phyloP scores from a whole-genome alignment of 2,329 filamentous ascomycete species.

The Pleoardoris graminearum region DNA sequence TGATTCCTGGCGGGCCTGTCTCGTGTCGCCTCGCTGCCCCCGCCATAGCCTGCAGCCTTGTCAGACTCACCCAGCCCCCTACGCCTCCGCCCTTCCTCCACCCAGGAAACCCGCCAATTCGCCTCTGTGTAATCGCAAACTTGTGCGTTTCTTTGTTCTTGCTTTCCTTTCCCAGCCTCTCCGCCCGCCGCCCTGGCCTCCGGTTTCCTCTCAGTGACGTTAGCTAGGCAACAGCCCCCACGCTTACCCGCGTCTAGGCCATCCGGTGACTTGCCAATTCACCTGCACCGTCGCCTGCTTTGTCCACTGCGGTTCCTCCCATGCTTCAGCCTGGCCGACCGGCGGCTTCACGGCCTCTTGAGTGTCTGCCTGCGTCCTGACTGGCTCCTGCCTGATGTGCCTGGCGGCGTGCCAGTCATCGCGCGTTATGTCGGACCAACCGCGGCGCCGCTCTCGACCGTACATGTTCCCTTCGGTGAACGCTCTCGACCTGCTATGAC shows the following conservation, averaged over 20 bases:
- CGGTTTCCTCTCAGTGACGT: neutral
- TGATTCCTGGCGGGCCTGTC: conserved; percentile 7
- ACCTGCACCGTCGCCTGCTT: conserved; percentile 22
- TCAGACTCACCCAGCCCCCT: conserved; percentile 1
- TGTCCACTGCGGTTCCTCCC: conserved; percentile 15
- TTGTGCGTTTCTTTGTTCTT: conserved; percentile 7
- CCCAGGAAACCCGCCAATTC: conserved; percentile 10
- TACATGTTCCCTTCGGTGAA: conserved; percentile 22
- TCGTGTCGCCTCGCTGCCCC: conserved; percentile 11
- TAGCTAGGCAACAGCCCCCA: conserved; percentile 36
- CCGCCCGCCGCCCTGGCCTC: conserved; percentile 4
- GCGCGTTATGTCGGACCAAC: too few relatives aligned
- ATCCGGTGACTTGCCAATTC: conserved; percentile 32
- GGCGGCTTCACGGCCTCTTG: conserved; percentile 11
- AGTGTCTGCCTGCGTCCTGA: conserved; percentile 11
- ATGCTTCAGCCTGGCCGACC: conserved; percentile 28
- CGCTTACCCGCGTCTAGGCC: conserved; percentile 22
- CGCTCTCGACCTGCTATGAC: conserved; percentile 30
- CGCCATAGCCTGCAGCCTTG: conserved; percentile 8
- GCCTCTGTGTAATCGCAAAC: conserved; percentile 8
- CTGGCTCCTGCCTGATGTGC: conserved; percentile 29
- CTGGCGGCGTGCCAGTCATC: conserved; percentile 32
- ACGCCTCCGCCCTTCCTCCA: conserved; percentile 8
- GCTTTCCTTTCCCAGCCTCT: conserved; percentile 9
- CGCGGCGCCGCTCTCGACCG: conserved; percentile 20